Conservation (phyloP, 148 eudicot species). For the Arbutus unedo region DNA sequence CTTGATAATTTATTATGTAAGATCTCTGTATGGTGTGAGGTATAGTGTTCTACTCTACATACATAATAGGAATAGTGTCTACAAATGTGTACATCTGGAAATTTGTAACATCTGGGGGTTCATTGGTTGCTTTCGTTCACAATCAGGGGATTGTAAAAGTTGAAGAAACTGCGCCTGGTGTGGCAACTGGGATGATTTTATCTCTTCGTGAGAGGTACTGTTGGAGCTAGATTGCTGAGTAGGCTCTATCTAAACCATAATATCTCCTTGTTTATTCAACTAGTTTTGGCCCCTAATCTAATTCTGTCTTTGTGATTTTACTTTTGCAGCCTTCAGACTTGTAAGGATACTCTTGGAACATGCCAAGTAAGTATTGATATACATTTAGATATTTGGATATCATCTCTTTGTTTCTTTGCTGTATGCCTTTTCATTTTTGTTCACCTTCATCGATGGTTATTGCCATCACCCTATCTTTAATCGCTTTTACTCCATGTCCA, state of each 20-base stretch:
- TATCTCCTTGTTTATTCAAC: background rate
- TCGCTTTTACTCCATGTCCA: background rate
- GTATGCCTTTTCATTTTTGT: background rate
- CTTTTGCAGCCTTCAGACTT: slow-evolving; percentile 71
- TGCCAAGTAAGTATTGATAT: slow-evolving; percentile 60
- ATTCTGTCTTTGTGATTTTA: slow-evolving; percentile 2
- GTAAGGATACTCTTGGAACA: slow-evolving; percentile 71
- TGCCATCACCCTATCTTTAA: background rate
- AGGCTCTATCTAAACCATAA: background rate
- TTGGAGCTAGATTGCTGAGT: slow-evolving; percentile 5
- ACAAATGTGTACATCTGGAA: background rate
- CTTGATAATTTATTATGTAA: background rate
- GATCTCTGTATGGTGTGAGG: background rate
- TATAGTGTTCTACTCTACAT: background rate
- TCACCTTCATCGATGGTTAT: background rate
- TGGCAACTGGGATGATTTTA: slow-evolving; percentile 92
- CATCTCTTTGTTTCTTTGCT: background rate
- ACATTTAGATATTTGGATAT: background rate
- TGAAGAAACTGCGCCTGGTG: slow-evolving; percentile 98
- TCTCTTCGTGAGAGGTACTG: slow-evolving; percentile 90
- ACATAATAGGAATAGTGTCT: background rate
- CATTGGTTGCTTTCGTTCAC: background rate
- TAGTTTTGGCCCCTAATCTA: background rate
- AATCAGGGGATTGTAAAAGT: slow-evolving; percentile 52
- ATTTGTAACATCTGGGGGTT: background rate